A percentile compares a stretch with the other conserved stretches of the same genome.
phyloP scores from a whole-genome alignment of 1,284 basidiomycete genomes.

The Testicularia cyperi region DNA sequence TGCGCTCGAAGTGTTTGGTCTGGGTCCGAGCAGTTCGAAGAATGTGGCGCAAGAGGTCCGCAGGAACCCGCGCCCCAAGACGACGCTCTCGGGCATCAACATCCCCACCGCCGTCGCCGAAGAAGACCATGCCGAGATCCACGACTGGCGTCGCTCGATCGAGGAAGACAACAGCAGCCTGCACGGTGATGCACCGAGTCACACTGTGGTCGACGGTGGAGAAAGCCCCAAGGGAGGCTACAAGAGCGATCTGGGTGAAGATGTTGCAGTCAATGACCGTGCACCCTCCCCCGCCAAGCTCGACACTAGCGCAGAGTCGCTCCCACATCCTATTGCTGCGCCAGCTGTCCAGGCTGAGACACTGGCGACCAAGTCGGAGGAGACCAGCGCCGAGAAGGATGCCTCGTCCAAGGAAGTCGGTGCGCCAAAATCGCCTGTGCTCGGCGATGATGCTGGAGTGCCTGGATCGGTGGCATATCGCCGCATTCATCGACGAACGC shows the following conservation, averaged over 20 bases:
- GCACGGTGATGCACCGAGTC: constrained; percentile 12
- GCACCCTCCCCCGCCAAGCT: too few relatives aligned
- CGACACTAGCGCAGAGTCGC: too few relatives aligned
- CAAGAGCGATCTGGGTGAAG: constrained; percentile 12
- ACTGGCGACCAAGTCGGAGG: constrained; percentile 2
- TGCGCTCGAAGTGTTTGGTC: constrained; percentile 51
- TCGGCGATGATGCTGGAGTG: constrained; percentile 21
- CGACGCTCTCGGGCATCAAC: constrained; percentile 21
- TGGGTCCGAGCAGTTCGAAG: constrained; percentile 44
- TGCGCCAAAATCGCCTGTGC: too few relatives aligned
- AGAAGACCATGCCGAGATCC: constrained; percentile 18
- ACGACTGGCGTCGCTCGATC: constrained; percentile 8
- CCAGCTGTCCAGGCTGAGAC: constrained; percentile 11
- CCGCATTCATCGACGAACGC: constrained; percentile 34
- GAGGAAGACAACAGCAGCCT: constrained; percentile 20
- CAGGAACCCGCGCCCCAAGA: constrained; percentile 32
- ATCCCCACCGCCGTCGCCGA: constrained; percentile 44
- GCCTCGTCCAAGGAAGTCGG: neutral
- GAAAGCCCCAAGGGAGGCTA: constrained; percentile 2
- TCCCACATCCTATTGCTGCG: constrained; percentile 2
- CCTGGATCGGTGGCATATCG: constrained; percentile 48
- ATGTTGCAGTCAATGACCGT: constrained; percentile 1
- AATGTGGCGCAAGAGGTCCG: constrained; percentile 51
- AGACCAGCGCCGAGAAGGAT: neutral
- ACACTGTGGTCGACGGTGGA: constrained; percentile 15